Percentiles rank a stretch among this genome's conserved stretches.
Evolutionary conservation across 2,329 filamentous ascomycete genomes (phyloP).

Genomic region (Alternaria longipes): DNA sequence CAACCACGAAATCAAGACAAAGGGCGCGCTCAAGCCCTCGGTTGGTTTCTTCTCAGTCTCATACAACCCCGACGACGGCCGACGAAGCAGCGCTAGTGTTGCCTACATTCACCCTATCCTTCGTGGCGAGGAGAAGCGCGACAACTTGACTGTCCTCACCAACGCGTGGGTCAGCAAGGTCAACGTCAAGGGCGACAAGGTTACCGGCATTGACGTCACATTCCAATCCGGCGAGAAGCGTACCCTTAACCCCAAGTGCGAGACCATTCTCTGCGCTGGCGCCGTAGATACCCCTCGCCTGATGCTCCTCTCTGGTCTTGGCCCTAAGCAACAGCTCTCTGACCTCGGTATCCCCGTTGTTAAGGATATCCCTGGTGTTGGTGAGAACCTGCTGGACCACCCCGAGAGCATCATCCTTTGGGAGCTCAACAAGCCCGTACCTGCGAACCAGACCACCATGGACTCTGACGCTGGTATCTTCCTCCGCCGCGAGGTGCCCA

Average conservation of each 20-base stretch:
- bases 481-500: conserved; percentile 77
- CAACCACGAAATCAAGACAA: conserved; percentile 81
- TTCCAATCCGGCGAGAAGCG: conserved; percentile 67
- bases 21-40: conserved; percentile 75
- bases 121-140: conserved; percentile 79
- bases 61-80: conserved; percentile 89
- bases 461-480: conserved; percentile 91
- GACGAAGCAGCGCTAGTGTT: conserved; percentile 84
- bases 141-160: conserved; percentile 86
- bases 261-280: conserved; percentile 82
- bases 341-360: conserved; percentile 63
- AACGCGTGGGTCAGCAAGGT: conserved; percentile 87
- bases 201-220: conserved; percentile 76
- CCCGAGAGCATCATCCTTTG: conserved; percentile 74
- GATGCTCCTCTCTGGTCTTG: conserved; percentile 62
- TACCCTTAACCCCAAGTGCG: conserved; percentile 69
- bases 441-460: conserved; percentile 85
- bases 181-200: conserved; percentile 74
- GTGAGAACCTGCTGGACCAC: conserved; percentile 71
- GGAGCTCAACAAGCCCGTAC: conserved; percentile 82
- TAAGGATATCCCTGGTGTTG: conserved; percentile 68
- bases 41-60: conserved; percentile 92
- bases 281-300: conserved; percentile 82
- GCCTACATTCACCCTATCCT: conserved; percentile 94
- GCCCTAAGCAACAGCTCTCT: conserved; percentile 58